Evolutionary conservation across 2,329 filamentous ascomycete species (phyloP), one percentile per base, ranked within the genome.

Genomic region (Aotearoamyces nothofagi): DNA sequence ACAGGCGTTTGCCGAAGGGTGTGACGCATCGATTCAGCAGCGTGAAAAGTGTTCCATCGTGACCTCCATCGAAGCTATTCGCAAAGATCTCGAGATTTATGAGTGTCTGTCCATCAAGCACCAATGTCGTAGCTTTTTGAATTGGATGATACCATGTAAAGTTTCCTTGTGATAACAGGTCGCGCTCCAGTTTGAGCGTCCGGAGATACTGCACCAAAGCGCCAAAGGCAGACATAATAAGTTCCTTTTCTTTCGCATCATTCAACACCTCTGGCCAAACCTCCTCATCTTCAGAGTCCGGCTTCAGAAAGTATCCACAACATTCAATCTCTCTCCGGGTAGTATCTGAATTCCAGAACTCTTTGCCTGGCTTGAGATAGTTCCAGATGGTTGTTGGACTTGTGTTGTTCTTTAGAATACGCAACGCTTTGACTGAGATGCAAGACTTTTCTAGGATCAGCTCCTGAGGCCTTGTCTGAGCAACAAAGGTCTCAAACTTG

Each of bases 81-180:
- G 83, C 69, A 42, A 98, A 98, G 4, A 98, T 70, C 50, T 98
- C 90, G n/a, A 98, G 72, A 46, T 98, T 98, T 60, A 92, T 92
- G 42, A 98, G 63, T 13, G 86, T 96, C 50, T 98, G 90, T 1
- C 90, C 90, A 43, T 98, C 90, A 1, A 98, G 66, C 7, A 98
- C 78, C 24, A 98, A 60, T 16, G 82, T 96, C 9, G 84, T 83
- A 1, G 74, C 66, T 48, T 94, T 92, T 45, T 72, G 69, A 29
- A 98, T 96, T 0, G 90, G 90, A 47, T 79, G 84, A 51, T 98
- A 98, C 65, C 74, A 78, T 29, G 74, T 69, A 47, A 98, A 94
- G 49, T 92, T 93, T 38, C 81, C 78, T 41, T 94, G 79, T 0
- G 83, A 92, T 23, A 98, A 62, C 5, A 96, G 60, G 32, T 80